Base-by-base conservation (phyloP, 2,329 filamentous ascomycete species). In the Microcera coccophila region DNA sequence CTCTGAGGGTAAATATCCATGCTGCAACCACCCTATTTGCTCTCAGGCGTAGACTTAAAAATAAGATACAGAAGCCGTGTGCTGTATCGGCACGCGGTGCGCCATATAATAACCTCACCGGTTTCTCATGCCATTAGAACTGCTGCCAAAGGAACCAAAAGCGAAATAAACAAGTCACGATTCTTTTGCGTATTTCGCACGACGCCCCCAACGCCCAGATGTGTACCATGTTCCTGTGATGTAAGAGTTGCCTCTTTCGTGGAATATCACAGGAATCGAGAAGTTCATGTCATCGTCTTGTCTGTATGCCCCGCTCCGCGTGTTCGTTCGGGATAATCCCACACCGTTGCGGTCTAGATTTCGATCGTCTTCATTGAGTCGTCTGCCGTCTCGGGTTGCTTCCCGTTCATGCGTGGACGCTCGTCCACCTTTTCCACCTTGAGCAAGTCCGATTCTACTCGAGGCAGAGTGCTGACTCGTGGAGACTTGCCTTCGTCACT, bases 361-460 rank as follows among this genome's bases (percentile, higher is more conserved):
- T 80, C 76, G 63, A 81, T 81, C 47, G 75, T 78, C 68, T 79
- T 81, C 76, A 81, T 78, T 22, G 69, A 65, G 45, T 73, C 75
- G 41, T 78, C 76, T 10, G 64, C 53, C 29, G 68, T 63, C 41
- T 67, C 65, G 7, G 64, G 58, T 44, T 69, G 62, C 57, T 75
- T 76, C 45, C 69, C 71, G 47, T 72, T 73, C 26, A 57, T 48
- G 48, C 69, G 71, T 26, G 62, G 59, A 14, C 55, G 62, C 52
- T 63, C 63, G 42, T 68, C 71, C 49, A 65, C 69, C 45, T 69
- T 68, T 38, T 62, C 54, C 7, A 7, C 22, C 36, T 68, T 65
- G 39, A 64, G 55, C n/a, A 65, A 52, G 36, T 66, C 60, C 32
- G 65, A 60, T 42, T 65, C 64, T 26, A 60, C 55, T 19, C 57